Base-by-base conservation (phyloP, 1,284 basidiomycete genomes). In the Xerocomus amazonicus region DNA sequence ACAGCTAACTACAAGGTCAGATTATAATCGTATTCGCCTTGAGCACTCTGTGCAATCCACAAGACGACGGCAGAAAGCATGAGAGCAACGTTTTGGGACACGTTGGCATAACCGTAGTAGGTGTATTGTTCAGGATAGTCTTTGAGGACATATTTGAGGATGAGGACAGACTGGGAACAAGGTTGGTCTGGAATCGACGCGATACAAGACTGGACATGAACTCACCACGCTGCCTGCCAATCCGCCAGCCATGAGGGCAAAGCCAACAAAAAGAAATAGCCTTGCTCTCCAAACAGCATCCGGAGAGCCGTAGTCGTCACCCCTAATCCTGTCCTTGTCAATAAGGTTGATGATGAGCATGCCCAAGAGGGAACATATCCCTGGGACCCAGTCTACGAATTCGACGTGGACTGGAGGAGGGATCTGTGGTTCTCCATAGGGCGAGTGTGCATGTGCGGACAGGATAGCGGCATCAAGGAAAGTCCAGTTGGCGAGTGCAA, bases 171-270 rank as follows among this genome's bases (percentile, higher is more conserved):
- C 93, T 97, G 63, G 3, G 0, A 4, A 40, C 17, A 43, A 49
- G 17, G 23, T 61, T 13, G 45, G 50, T 19, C 14, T 8, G 32
- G 26, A 16, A 16, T 26, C 4, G 16, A n/a, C 1, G 27, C 2
- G n/a, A 54, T 5, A 33, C 29, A 17, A 54, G 37, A 35, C 29
- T 2, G 31, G n/a, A 7, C 37, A 17, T 12, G 12, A 39, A 83
- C 90, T 63, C 63, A 94, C 92, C 61, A 96, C 80, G 63, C 91
- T 94, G 40, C 95, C 95, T 10, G 95, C 95, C 45, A 98, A 70
- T 1, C 95, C 96, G 26, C 95, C 95, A 0, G 95, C 95, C 91
- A 98, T 92, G 45, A 98, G 71, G 0, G 96, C 94, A 63, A 99
- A 97, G 0, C 96, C 96, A 55, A 98, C 81, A 71, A 99, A 99